Evolutionary conservation across 352 stramenopile species (phyloP), one percentile per base, ranked within the genome.

Genomic region (Phytopythium mirpurense): DNA sequence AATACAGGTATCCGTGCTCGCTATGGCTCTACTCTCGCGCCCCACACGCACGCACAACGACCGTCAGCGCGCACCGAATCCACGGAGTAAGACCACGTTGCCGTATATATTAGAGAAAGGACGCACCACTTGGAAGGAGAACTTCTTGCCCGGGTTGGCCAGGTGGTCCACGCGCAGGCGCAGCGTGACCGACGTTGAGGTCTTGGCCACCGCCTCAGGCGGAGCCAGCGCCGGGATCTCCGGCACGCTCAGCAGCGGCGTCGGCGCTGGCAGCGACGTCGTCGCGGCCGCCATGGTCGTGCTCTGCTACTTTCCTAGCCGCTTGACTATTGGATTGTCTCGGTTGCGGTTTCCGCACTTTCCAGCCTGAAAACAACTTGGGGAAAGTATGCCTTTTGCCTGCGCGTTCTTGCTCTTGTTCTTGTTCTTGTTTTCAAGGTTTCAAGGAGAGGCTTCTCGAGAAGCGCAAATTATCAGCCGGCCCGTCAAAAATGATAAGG

Each of bases 1-100:
- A 94, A 58, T 92, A 94, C 24, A 94, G 81, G 55, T 92, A 94
- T 32, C 83, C 81, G 50, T 92, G 78, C 57, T 92, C 83, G 38
- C 81, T 92, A 60, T 89, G 68, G 36, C 78, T 80, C 78, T 90
- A 56, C 23, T 27, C 12, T n/a, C 23, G 14, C 3, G 34, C 32
- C 9, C 40, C 5, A 16, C 1, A 43, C 34, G 7, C 7, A 42
- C 18, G 9, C 36, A 24, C 36, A 12, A 11, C 41, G 32, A 2
- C 24, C 24, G 14, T 23, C 5, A 23, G 46, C 1, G 27, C 38
- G 32, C 11, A 2, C 29, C 29, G 29, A 32, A n/a, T n/a, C 29
- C 29, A 9, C 29, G 29, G 29, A 5, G 29, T 10, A 9, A 32
- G 29, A 10, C 5, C 29, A 32, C 5, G 5, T 5, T 9, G 29